Percentiles rank a stretch among this genome's conserved stretches.
Conservation (phyloP, 805 yeast genomes). For the Yamadazyma scolyti region DNA sequence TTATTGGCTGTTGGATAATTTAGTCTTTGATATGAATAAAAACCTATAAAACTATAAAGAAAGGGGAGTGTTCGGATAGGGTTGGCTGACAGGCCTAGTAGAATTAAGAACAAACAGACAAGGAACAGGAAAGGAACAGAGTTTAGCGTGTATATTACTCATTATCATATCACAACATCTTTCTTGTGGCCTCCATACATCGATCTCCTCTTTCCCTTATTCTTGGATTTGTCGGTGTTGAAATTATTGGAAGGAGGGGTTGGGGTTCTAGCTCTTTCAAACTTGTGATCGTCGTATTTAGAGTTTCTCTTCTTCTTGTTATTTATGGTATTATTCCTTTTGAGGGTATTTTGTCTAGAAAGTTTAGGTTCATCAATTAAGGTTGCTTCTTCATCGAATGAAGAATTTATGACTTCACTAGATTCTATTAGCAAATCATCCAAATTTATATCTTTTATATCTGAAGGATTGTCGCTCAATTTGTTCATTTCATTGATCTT, state of each 20-base stretch:
- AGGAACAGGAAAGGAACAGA: too few species aligned
- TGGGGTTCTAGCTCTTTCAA: constrained; percentile 18
- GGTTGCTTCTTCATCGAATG: constrained; percentile 33
- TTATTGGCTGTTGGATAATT: too few species aligned
- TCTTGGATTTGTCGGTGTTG: constrained; percentile 8
- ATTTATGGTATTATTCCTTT: constrained; percentile 21
- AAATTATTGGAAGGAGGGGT: constrained; percentile 21
- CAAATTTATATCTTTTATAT: constrained; percentile 23
- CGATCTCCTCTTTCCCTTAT: constrained; percentile 7
- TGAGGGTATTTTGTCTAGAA: constrained; percentile 14
- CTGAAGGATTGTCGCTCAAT: constrained; percentile 1
- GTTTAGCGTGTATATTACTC: too few species aligned
- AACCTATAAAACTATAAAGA: too few species aligned
- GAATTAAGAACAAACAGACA: too few species aligned
- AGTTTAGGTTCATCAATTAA: constrained; percentile 14
- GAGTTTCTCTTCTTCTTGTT: constrained; percentile 36
- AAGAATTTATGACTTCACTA: constrained; percentile 25
- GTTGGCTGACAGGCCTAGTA: too few species aligned
- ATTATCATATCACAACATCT: too few species aligned
- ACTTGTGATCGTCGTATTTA: constrained; percentile 19
- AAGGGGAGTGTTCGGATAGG: too few species aligned
- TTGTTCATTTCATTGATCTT: constrained; percentile 17
- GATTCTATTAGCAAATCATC: constrained; percentile 32
- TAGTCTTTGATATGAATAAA: too few species aligned
- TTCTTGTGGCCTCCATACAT: too few species aligned